These are phyloP conservation scores for Globisporangium cystogenes DNA, from an alignment of 352 stramenopile species.

Conservation along the genomic window DNA sequence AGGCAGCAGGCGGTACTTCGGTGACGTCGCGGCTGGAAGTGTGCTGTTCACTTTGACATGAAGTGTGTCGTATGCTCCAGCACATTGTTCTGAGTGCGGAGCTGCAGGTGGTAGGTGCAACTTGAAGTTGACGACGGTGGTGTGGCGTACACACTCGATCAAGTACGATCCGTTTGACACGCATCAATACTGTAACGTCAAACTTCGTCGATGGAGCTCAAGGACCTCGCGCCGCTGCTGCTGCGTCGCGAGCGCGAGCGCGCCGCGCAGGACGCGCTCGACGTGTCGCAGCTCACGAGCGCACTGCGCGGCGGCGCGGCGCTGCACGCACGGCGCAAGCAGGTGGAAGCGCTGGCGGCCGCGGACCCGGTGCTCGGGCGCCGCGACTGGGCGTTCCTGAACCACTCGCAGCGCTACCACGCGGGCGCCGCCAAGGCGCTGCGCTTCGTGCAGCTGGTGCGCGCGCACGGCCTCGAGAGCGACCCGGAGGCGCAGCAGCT, in stretches of 20 bases:
- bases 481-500: constrained; percentile 28
- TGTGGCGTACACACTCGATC: too few relatives aligned
- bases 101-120: too few relatives aligned
- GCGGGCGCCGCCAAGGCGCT: constrained; percentile 25
- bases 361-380: constrained; percentile 36
- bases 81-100: too few relatives aligned
- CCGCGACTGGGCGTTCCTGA: constrained; percentile 37
- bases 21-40: too few relatives aligned
- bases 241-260: constrained; percentile 15
- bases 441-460: constrained; percentile 31
- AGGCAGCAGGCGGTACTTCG: too few relatives aligned
- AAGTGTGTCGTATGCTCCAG: too few relatives aligned
- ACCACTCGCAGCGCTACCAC: constrained; percentile 33
- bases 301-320: constrained; percentile 11
- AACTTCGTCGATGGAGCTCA: too few relatives aligned
- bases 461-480: constrained; percentile 18
- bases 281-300: constrained; percentile 1
- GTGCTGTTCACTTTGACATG: too few relatives aligned
- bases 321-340: constrained; percentile 10
- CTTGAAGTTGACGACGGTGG: too few relatives aligned
- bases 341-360: constrained; percentile 11
- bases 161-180: too few relatives aligned
- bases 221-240: constrained; percentile 17
- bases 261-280: constrained; percentile 7
- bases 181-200: too few relatives aligned